Evolutionary conservation across 805 yeast species (phyloP), one percentile per base, ranked within the genome.

Genomic region (Metschnikowia noctiluminum): DNA sequence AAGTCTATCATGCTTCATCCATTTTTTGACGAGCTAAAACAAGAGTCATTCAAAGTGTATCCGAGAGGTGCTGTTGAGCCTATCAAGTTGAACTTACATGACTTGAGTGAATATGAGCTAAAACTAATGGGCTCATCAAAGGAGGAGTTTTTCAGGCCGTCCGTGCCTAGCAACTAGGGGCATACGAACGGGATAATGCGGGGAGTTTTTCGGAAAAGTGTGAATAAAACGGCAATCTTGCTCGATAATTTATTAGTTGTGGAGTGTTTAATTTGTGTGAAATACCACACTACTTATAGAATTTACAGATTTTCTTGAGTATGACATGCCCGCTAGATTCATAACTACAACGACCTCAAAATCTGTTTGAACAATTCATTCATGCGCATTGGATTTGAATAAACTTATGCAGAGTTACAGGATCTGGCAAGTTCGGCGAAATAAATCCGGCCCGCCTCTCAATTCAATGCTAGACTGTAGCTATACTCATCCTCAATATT

Each of bases 401-500:
- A 4, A 21, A 3, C 4, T 21, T 4, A 21, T 21, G 21, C 21
- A 21, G 4, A 21, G 4, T 21, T 3, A 21, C 2, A 2, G 21
- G 21, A 21, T 21, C 21, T 21, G 21, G 21, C 21, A 21, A 21
- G 4, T 21, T 4, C 21, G 21, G 21, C 21, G 21, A 21, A 21
- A 21, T 21, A 2, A 21, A 2, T 21, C 4, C 21, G 4, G 21
- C 21, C 21, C 38, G 11, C 14, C 15, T 28, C 31, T 48, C 50
- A 57, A 41, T 71, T 88, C 58, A 89, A 72, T 30, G 96, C 90
- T 64, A 91, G 79, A 40, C 96, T 86, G 65, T 94, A 92, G 54
- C 95, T 87, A 69, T 91, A 92, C 67, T 92, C 98, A 62, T 94
- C 98, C 66, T 94, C 97, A 50, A 90, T 84, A 65, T 90, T 94